A percentile compares a stretch with the other conserved stretches of the same genome.
Evolutionary conservation across 495 filamentous ascomycete genomes (phyloP).

Genomic region (Cudoniella acicularis): DNA sequence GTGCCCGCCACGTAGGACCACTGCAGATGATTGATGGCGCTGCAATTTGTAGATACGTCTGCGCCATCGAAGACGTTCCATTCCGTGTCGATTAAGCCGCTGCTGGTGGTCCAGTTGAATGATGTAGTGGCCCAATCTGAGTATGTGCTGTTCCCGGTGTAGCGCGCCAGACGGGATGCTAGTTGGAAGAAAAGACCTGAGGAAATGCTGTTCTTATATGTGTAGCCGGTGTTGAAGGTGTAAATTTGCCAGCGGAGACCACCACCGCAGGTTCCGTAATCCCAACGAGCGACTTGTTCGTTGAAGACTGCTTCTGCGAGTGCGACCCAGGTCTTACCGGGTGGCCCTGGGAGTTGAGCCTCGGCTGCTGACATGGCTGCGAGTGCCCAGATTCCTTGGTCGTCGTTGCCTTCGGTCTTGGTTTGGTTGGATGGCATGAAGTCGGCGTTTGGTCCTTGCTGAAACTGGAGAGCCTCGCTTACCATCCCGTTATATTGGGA

Average conservation of each 20-base stretch:
- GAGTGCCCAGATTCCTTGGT: slow-evolving; percentile 79
- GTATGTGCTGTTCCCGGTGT: slow-evolving; percentile 75
- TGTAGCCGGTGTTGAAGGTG: slow-evolving; percentile 74
- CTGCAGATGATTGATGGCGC: slow-evolving; percentile 56
- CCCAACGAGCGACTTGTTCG: slow-evolving; percentile 67
- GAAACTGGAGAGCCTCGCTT: slow-evolving; percentile 57
- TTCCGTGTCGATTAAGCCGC: slow-evolving; percentile 57
- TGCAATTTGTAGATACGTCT: slow-evolving; percentile 46
- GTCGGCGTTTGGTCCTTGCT: slow-evolving; percentile 59
- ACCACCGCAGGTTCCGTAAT: slow-evolving; percentile 62
- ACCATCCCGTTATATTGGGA: slow-evolving; percentile 59
- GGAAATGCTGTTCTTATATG: slow-evolving; percentile 76
- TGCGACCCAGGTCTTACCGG: slow-evolving; percentile 64
- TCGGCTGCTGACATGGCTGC: slow-evolving; percentile 72
- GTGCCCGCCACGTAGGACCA: slow-evolving; percentile 77
- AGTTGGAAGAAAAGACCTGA: slow-evolving; percentile 81
- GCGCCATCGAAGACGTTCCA: slow-evolving; percentile 69
- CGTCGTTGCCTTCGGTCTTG: slow-evolving; percentile 74
- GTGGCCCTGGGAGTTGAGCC: slow-evolving; percentile 59
- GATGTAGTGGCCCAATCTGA: slow-evolving; percentile 68
- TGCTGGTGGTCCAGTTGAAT: slow-evolving; percentile 62
- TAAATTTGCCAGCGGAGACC: slow-evolving; percentile 86
- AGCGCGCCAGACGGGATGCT: slow-evolving; percentile 68
- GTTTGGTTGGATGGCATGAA: slow-evolving; percentile 69
- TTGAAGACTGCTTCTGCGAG: slow-evolving; percentile 75